A percentile compares a stretch with the other conserved stretches of the same genome.
phyloP scores from a whole-genome alignment of 345 rosid genomes.

The Draba incana region DNA sequence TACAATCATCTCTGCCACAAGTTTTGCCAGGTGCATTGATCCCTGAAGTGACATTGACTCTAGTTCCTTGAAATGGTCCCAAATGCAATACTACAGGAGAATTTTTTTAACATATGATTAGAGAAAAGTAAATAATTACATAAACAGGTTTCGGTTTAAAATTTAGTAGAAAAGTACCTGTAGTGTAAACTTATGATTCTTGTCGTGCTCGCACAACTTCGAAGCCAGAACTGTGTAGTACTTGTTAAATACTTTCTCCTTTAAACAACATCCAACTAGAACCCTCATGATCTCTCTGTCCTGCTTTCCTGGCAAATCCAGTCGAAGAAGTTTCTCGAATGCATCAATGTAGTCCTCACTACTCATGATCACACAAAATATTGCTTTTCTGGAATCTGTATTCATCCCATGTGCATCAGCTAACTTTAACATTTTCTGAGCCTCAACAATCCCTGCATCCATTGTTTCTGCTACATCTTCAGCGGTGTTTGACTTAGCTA shows the following conservation, averaged over 20 bases:
- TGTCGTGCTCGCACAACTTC: slow-evolving; percentile 83
- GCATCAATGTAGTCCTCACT: slow-evolving; percentile 93
- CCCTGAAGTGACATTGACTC: slow-evolving; percentile 71
- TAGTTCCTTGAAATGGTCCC: slow-evolving; percentile 91
- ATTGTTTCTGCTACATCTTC: slow-evolving; percentile 81
- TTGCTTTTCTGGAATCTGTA: slow-evolving; percentile 87
- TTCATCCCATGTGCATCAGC: slow-evolving; percentile 94
- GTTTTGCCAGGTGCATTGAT: slow-evolving; percentile 88
- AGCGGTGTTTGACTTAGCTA: slow-evolving; percentile 44
- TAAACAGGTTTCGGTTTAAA: neutral
- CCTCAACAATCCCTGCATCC: slow-evolving; percentile 79
- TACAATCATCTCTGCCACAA: slow-evolving; percentile 77
- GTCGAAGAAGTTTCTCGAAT: slow-evolving; percentile 80
- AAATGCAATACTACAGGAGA: slow-evolving; percentile 66
- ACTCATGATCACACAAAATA: slow-evolving; percentile 92
- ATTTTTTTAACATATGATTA: neutral
- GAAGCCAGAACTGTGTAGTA: slow-evolving; percentile 78
- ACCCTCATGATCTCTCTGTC: slow-evolving; percentile 96
- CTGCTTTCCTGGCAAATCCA: slow-evolving; percentile 87
- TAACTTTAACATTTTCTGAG: slow-evolving; percentile 89
- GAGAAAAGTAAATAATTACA: neutral
- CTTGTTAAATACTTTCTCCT: slow-evolving; percentile 85
- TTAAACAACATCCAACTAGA: slow-evolving; percentile 84
- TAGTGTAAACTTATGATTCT: slow-evolving; percentile 83
- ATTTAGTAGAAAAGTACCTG: slow-evolving; percentile 54